Evolutionary conservation across 169 alveolate genomes (phyloP).

Genomic region (Plasmodium adleri): DNA sequence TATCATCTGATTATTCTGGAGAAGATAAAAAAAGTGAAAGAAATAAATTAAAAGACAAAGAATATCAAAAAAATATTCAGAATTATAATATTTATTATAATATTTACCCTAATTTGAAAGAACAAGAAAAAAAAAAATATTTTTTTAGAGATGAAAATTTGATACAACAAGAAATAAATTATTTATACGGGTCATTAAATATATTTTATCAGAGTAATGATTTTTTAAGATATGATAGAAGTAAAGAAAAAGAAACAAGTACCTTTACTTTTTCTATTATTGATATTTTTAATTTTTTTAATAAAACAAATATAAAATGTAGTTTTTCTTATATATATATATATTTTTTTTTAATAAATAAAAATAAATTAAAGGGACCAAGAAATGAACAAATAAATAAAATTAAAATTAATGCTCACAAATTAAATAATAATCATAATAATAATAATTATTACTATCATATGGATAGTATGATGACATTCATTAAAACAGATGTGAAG

Average conservation of each 20-base stretch:
- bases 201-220: conserved; percentile 9
- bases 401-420: neutral
- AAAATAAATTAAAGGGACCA: neutral
- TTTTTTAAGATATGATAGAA: neutral
- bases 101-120: neutral
- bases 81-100: neutral
- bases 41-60: neutral
- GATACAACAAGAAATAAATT: conserved; percentile 9
- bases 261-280: conserved; percentile 17
- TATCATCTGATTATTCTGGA: neutral
- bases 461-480: neutral
- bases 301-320: conserved; percentile 1
- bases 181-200: conserved; percentile 12
- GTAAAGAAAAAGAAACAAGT: neutral
- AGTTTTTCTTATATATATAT: neutral
- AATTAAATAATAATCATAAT: neutral
- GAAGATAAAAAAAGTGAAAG: neutral
- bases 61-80: neutral
- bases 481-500: neutral
- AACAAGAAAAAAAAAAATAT: too few relatives aligned
- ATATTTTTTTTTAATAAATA: conserved; percentile 7
- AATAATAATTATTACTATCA: neutral
- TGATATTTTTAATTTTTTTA: conserved; percentile 3
- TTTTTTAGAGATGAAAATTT: neutral
- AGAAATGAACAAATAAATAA: neutral